Conservation (phyloP, 352 stramenopile genomes). For the Phytophthora pluvialis region DNA sequence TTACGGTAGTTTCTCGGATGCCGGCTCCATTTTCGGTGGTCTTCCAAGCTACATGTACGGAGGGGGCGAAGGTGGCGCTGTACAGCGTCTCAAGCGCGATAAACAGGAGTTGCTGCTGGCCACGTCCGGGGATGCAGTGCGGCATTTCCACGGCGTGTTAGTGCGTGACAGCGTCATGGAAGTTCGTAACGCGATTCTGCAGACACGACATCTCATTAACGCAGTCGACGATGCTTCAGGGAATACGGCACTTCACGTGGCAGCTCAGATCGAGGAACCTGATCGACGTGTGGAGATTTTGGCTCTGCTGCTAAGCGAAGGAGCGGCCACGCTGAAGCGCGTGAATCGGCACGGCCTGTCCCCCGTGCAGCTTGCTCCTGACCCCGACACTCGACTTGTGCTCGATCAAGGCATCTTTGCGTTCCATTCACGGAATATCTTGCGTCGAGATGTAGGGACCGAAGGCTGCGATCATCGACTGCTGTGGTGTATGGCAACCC, state of each 20-base stretch:
- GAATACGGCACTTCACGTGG: constrained; percentile 68
- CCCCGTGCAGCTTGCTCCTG: constrained; percentile 49
- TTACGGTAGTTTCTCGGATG: constrained; percentile 63
- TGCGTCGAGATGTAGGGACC: background rate
- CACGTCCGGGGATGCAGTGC: constrained; percentile 34
- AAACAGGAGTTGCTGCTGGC: constrained; percentile 21
- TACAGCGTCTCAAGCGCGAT: constrained; percentile 3
- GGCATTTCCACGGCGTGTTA: constrained; percentile 55
- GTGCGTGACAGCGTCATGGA: constrained; percentile 60
- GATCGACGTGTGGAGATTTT: constrained; percentile 55
- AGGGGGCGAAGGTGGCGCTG: background rate
- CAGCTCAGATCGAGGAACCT: constrained; percentile 54
- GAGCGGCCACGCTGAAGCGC: constrained; percentile 46
- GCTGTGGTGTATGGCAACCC: constrained; percentile 59
- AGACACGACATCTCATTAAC: constrained; percentile 62
- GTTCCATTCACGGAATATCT: constrained; percentile 41
- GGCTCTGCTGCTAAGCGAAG: constrained; percentile 61
- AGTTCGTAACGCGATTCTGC: constrained; percentile 54
- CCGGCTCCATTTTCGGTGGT: constrained; percentile 62
- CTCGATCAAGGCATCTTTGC: constrained; percentile 58
- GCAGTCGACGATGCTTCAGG: constrained; percentile 53
- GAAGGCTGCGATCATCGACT: constrained; percentile 34
- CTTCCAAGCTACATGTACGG: constrained; percentile 35
- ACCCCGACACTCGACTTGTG: constrained; percentile 33
- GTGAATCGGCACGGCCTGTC: constrained; percentile 64